Conservation (phyloP, 176 grass and related monocot genomes). For the Saccharum spontaneum region DNA sequence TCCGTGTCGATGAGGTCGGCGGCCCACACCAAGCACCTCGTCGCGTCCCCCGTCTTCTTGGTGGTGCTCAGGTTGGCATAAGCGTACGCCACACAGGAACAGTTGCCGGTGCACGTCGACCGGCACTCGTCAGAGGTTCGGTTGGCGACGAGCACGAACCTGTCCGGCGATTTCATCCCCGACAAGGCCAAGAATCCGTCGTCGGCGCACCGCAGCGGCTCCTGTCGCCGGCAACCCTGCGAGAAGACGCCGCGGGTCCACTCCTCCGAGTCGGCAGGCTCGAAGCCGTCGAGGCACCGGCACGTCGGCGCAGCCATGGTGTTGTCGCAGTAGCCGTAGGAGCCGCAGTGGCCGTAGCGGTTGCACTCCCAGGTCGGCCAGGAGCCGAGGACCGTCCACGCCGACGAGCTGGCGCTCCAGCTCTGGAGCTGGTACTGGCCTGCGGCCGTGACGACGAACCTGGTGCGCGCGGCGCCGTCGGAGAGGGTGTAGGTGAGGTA, state of each 20-base stretch:
- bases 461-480: neutral
- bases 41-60: slow-evolving; percentile 21
- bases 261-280: neutral
- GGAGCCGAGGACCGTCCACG: neutral
- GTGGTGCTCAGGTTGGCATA: slow-evolving; percentile 13
- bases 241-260: neutral
- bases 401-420: neutral
- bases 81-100: slow-evolving; percentile 48
- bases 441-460: neutral
- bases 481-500: slow-evolving; percentile 10
- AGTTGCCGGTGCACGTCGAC: slow-evolving; percentile 38
- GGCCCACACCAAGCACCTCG: slow-evolving; percentile 30
- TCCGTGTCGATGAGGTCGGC: slow-evolving; percentile 22
- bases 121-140: slow-evolving; percentile 6
- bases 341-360: slow-evolving; percentile 24
- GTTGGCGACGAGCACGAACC: slow-evolving; percentile 20
- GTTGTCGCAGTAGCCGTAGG: slow-evolving; percentile 33
- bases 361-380: slow-evolving; percentile 25
- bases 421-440: neutral
- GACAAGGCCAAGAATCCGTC: neutral
- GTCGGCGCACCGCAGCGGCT: slow-evolving; percentile 11
- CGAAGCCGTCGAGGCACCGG: slow-evolving; percentile 43
- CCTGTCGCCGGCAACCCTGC: slow-evolving; percentile 37
- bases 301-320: slow-evolving; percentile 28
- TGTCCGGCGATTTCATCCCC: slow-evolving; percentile 45